Percentiles rank a stretch among this genome's conserved stretches.
Conservation (phyloP, 1,139 yeast genomes). For the Sugiyamaella xylanicola region DNA sequence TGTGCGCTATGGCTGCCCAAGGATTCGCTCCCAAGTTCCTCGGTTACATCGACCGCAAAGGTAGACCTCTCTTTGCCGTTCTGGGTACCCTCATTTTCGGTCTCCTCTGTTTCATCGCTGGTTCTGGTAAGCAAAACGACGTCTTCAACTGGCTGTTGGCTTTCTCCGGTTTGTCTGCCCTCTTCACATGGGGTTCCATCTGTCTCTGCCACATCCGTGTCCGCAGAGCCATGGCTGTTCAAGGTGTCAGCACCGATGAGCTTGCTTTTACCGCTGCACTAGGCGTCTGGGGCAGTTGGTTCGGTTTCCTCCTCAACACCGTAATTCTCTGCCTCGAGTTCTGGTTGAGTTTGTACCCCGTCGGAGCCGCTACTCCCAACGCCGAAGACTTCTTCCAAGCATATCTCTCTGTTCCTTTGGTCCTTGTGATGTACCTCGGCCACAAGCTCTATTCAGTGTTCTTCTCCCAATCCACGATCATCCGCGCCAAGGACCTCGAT, state of each 20-base stretch:
- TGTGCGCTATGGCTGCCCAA: conserved; percentile 77
- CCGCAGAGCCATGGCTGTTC: conserved; percentile 67
- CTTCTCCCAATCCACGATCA: conserved; percentile 40
- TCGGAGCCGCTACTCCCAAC: conserved; percentile 45
- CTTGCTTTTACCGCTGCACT: conserved; percentile 68
- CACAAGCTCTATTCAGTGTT: conserved; percentile 53
- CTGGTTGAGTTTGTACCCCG: conserved; percentile 76
- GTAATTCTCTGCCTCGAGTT: conserved; percentile 68
- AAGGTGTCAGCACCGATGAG: conserved; percentile 67
- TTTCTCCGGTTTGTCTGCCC: conserved; percentile 77
- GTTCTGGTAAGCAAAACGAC: conserved; percentile 64
- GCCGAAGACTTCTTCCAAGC: conserved; percentile 56
- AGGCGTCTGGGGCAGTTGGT: conserved; percentile 70
- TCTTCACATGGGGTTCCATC: conserved; percentile 84
- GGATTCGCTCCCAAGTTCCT: conserved; percentile 73
- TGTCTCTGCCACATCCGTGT: conserved; percentile 76
- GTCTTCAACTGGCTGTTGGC: conserved; percentile 84
- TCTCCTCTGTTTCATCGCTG: conserved; percentile 63
- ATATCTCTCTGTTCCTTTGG: conserved; percentile 58
- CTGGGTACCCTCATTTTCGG: conserved; percentile 60
- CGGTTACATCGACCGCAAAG: conserved; percentile 70
- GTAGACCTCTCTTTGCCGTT: conserved; percentile 74
- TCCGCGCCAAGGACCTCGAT: conserved; percentile 54
- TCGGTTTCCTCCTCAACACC: conserved; percentile 61
- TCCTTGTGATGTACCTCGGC: conserved; percentile 51